Evolutionary conservation across 1,284 basidiomycete genomes (phyloP), one percentile per base, ranked within the genome.

Genomic region (Trametes hirsuta): DNA sequence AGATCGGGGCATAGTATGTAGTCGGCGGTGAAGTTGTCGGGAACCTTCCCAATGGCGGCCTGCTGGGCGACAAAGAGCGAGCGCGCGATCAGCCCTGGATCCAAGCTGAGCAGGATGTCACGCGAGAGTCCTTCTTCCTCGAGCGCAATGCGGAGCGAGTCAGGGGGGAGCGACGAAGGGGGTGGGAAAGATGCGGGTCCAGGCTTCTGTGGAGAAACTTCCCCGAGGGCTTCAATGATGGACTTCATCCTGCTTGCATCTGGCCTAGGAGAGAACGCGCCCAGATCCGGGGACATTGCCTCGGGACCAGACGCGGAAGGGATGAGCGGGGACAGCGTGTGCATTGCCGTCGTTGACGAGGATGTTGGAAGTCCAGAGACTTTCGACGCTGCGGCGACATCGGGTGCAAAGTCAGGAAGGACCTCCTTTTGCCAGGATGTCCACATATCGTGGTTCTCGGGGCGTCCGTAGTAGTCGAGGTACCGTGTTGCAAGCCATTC

Each of bases 91-190:
- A 86, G 65, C 45, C 81, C 77, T 5, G 82, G 79, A 62, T 90
- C 87, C 15, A 90, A 74, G 36, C 78, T 69, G 11, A 86, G 74
- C 41, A 91, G 76, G 3, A 88, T 76, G 41, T 88, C 85, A 24
- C 85, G 77, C n/a, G 88, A 85, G n/a, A 92, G 77, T 2, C 90
- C 88, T 62, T 86, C 86, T 45, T 81, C 79, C 22, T 85, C 80
- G 12, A 91, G 74, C 18, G 77, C 74, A 1, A 74, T 67, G 79
- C 85, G 85, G 47, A 71, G 71, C 22, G 58, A 67, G 44, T 66
- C 72, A 49, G 66, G 72, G 59, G 56, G 52, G 50, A 56, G 63
- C 15, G 53, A 48, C n/a, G 55, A 21, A 40, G 53, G 58, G 11
- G 44, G 48, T 22, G 60, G 11, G 11, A 46, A 34, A 18, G 46